Conservation (phyloP, 2,329 filamentous ascomycete genomes). For the Didymellaceae sp. region DNA sequence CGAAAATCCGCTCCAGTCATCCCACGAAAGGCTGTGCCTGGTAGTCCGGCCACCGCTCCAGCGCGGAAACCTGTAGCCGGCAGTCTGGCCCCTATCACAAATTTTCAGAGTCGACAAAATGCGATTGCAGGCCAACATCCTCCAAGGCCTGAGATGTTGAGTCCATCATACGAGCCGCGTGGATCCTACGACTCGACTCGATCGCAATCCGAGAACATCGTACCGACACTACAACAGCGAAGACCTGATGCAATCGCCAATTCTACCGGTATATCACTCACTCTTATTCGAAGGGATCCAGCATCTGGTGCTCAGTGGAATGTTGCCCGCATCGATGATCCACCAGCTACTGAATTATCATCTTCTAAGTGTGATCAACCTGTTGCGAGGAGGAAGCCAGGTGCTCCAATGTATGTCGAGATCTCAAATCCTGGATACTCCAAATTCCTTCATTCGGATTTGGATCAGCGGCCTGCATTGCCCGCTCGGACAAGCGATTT, state of each 20-base stretch:
- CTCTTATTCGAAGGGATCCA: conserved; percentile 60
- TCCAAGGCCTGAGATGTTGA: conserved; percentile 24
- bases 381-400: conserved; percentile 44
- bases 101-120: conserved; percentile 40
- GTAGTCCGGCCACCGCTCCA: conserved; percentile 19
- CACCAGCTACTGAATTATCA: conserved; percentile 52
- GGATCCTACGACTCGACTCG: conserved; percentile 34
- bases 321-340: conserved; percentile 56
- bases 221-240: conserved; percentile 27
- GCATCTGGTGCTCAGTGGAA: conserved; percentile 59
- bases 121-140: conserved; percentile 27
- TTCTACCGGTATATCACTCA: conserved; percentile 44
- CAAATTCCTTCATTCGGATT: conserved; percentile 56
- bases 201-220: conserved; percentile 30
- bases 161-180: conserved; percentile 29
- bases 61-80: conserved; percentile 38
- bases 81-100: conserved; percentile 33
- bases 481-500: conserved; percentile 24
- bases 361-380: conserved; percentile 49
- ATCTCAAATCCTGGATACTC: conserved; percentile 66
- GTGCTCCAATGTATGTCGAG: conserved; percentile 59
- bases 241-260: conserved; percentile 27
- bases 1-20: conserved; percentile 26
- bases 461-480: conserved; percentile 21
- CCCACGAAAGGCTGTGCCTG: conserved; percentile 41